Percentiles rank a stretch among this genome's conserved stretches.
phyloP scores from a whole-genome alignment of 2,329 filamentous ascomycete species.

The Trichothecium sympodiale region DNA sequence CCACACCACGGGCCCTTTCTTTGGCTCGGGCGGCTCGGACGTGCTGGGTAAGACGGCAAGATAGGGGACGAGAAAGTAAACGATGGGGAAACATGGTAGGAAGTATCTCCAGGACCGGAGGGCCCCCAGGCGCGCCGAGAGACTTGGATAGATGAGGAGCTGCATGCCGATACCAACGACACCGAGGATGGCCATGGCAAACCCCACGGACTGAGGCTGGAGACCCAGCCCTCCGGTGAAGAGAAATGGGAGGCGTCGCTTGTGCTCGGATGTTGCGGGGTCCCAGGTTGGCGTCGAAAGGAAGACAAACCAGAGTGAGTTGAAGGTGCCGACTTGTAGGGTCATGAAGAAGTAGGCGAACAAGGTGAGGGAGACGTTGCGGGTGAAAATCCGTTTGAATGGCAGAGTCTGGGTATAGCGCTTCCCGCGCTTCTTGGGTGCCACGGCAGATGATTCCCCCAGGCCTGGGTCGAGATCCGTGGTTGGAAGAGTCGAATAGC shows the following conservation, averaged over 20 bases:
- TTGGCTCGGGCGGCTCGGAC: conserved; percentile 34
- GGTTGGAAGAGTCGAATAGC: conserved; percentile 13
- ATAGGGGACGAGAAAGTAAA: conserved; percentile 60
- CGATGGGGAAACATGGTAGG: conserved; percentile 57
- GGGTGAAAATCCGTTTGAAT: conserved; percentile 44
- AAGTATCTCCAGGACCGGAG: conserved; percentile 57
- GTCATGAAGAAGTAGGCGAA: conserved; percentile 58
- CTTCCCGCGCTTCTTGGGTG: conserved; percentile 5
- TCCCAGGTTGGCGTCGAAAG: conserved; percentile 58
- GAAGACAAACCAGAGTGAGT: conserved; percentile 66
- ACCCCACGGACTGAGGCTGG: conserved; percentile 57
- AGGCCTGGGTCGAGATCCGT: conserved; percentile 10
- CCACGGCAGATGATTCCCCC: neutral
- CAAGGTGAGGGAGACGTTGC: conserved; percentile 42
- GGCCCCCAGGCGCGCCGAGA: conserved; percentile 58
- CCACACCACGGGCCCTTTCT: conserved; percentile 51
- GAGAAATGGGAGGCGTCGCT: conserved; percentile 37
- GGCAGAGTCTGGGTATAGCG: conserved; percentile 36
- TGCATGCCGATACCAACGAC: conserved; percentile 59
- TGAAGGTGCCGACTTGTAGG: conserved; percentile 66
- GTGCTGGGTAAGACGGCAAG: conserved; percentile 55
- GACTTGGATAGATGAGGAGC: conserved; percentile 52
- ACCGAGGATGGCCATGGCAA: conserved; percentile 68
- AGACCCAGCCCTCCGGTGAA: conserved; percentile 72
- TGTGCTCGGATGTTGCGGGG: conserved; percentile 20